These are phyloP conservation scores for Colletotrichum filicis DNA, from an alignment of 2,329 filamentous ascomycete genomes.

Conservation along the genomic window DNA sequence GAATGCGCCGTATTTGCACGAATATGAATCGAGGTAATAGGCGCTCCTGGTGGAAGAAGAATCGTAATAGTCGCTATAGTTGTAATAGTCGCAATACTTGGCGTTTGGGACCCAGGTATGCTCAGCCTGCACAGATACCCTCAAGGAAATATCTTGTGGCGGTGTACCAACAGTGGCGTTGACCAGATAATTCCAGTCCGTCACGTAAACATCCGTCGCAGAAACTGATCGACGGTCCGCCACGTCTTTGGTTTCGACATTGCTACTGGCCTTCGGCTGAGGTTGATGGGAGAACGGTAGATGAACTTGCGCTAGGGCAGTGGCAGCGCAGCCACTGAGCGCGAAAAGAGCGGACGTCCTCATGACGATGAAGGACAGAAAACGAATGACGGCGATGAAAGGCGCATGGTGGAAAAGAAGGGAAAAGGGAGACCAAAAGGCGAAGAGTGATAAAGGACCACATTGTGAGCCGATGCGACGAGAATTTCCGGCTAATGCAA, in stretches of 20 bases:
- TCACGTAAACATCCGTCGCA: neutral
- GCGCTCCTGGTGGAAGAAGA: neutral
- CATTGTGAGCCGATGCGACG: neutral
- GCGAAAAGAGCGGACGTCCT: constrained; percentile 10
- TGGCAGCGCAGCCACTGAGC: neutral
- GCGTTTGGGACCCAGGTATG: constrained; percentile 10
- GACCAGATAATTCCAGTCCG: constrained; percentile 7
- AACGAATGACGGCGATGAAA: neutral
- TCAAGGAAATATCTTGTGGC: constrained; percentile 20
- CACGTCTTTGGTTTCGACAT: neutral
- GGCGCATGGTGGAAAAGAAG: neutral
- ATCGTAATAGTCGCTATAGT: neutral
- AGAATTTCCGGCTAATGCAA: neutral
- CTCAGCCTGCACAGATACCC: neutral
- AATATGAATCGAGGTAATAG: neutral
- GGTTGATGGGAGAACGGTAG: constrained; percentile 14
- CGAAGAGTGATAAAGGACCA: neutral
- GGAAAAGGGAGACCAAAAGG: neutral
- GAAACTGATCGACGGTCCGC: neutral
- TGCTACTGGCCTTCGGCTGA: neutral
- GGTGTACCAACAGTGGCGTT: constrained; percentile 30
- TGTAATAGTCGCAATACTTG: neutral
- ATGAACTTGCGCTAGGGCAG: constrained; percentile 9
- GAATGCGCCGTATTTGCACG: constrained; percentile 36
- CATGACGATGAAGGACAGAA: neutral